Evolutionary conservation across 1,284 basidiomycete species (phyloP).

Genomic region (Cryptococcus hybrid): DNA sequence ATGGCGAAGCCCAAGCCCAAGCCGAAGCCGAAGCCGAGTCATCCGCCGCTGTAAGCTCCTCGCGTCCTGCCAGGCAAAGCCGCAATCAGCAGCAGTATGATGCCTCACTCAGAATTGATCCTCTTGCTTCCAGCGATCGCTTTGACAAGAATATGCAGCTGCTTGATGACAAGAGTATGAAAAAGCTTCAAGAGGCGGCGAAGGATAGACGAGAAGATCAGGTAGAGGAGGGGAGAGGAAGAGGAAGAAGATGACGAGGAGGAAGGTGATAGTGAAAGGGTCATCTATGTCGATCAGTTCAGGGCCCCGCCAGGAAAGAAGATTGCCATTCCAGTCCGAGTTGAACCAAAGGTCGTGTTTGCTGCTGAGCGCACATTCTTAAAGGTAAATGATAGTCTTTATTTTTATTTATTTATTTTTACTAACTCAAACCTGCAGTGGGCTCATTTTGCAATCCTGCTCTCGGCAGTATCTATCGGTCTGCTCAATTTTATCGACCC

Average conservation of each 20-base stretch:
- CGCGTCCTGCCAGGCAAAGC: background rate
- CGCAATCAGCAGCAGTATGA: conserved; percentile 33
- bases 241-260: conserved; percentile 46
- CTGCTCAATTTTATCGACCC: conserved; percentile 84
- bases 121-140: conserved; percentile 71
- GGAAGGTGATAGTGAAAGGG: conserved; percentile 38
- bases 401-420: conserved; percentile 30
- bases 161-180: conserved; percentile 39
- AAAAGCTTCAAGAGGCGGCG: conserved; percentile 61
- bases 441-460: conserved; percentile 87
- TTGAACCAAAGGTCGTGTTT: conserved; percentile 95
- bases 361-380: conserved; percentile 70
- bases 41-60: background rate
- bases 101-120: conserved; percentile 68
- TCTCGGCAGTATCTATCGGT: conserved; percentile 83
- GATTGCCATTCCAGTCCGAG: conserved; percentile 86
- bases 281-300: conserved; percentile 67
- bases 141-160: conserved; percentile 67
- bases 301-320: conserved; percentile 81
- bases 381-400: conserved; percentile 49
- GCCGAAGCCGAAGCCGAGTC: background rate
- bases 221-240: conserved; percentile 46
- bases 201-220: conserved; percentile 8
- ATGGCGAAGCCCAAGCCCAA: no score
- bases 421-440: conserved; percentile 54